Percentiles rank a stretch among this genome's conserved stretches.
These are phyloP conservation scores for Neopestalotiopsis sp. DNA, from an alignment of 2,329 filamentous ascomycete genomes.

Conservation along the genomic window DNA sequence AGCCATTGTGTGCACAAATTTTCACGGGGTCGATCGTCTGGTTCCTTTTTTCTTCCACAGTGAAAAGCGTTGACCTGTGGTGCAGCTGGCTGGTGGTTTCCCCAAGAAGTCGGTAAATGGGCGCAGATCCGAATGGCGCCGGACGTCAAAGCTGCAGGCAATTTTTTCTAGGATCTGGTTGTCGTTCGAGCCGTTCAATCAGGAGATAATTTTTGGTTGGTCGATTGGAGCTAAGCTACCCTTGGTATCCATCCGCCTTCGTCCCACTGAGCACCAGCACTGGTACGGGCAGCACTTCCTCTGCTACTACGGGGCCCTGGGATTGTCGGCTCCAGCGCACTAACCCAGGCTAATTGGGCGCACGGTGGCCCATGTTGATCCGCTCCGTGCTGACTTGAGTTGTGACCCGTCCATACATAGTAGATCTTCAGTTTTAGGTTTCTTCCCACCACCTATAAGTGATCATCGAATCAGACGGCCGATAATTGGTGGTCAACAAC, in stretches of 20 bases:
- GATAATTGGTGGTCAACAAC: not conserved
- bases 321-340: not conserved
- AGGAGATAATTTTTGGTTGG: conserved; percentile 10
- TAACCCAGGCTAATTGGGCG: not conserved
- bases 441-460: too few relatives aligned
- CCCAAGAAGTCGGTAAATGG: not conserved
- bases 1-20: conserved; percentile 22
- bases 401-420: not conserved
- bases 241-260: not conserved
- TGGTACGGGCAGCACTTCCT: not conserved
- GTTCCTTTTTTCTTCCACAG: not conserved
- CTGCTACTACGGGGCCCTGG: not conserved
- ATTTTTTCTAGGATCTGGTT: not conserved
- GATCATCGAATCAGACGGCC: not conserved
- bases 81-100: not conserved
- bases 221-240: not conserved
- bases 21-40: not conserved
- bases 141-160: not conserved
- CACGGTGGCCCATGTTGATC: conserved; percentile 8
- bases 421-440: too few relatives aligned
- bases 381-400: not conserved
- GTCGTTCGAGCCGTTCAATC: conserved; percentile 5
- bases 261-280: not conserved
- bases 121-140: not conserved
- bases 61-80: not conserved